phyloP scores from a whole-genome alignment of 108 stramenopile species.

The Fragilariopsis cylindrus region DNA sequence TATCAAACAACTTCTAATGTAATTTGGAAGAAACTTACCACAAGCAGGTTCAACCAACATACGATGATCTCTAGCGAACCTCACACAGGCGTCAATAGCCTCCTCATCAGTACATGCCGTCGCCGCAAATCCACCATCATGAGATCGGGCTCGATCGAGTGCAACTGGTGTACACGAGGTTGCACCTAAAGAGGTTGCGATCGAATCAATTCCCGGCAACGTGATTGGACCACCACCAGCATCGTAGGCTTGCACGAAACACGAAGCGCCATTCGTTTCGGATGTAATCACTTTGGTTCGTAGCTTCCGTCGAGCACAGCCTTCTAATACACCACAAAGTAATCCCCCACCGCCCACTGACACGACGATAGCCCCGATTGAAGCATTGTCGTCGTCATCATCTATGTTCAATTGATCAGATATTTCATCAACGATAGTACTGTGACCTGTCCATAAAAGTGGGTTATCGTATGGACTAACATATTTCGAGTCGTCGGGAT shows the following conservation, averaged over 20 bases:
- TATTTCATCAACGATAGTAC: conserved; percentile 86
- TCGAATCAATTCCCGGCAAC: conserved; percentile 63
- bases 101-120: conserved; percentile 78
- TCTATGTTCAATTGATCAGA: conserved; percentile 32
- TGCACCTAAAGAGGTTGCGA: conserved; percentile 90
- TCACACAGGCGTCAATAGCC: conserved; percentile 79
- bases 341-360: conserved; percentile 93
- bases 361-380: conserved; percentile 74
- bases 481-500: conserved; percentile 34
- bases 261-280: conserved; percentile 89
- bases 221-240: conserved; percentile 38
- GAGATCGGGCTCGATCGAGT: conserved; percentile 53
- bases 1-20: too few species aligned
- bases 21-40: conserved; percentile 20
- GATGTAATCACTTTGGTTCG: conserved; percentile 70
- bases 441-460: conserved; percentile 90
- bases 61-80: conserved; percentile 78
- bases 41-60: conserved; percentile 92
- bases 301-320: conserved; percentile 56
- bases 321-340: conserved; percentile 80
- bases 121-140: conserved; percentile 52
- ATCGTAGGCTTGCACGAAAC: conserved; percentile 61
- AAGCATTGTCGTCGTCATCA: not conserved
- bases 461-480: conserved; percentile 88
- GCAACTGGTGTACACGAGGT: conserved; percentile 72